phyloP scores from a whole-genome alignment of 2,329 filamentous ascomycete species.

The Talaromyces sp. region DNA sequence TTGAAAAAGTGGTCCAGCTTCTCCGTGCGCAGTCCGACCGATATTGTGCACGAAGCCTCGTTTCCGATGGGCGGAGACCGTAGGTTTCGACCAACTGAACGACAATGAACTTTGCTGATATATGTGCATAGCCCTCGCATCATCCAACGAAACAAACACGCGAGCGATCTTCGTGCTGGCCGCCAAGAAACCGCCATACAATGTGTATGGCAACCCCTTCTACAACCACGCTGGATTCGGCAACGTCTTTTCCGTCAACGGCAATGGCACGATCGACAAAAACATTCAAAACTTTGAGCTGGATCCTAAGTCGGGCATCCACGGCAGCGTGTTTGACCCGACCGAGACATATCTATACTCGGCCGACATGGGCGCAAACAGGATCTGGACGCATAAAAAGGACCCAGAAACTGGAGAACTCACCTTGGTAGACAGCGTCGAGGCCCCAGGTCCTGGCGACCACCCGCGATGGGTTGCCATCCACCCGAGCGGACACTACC shows the following conservation, averaged over 20 bases:
- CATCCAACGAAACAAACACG: constrained; percentile 68
- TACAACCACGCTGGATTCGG: constrained; percentile 80
- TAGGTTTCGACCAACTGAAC: constrained; percentile 37
- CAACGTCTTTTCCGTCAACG: constrained; percentile 56
- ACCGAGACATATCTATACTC: constrained; percentile 44
- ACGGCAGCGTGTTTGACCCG: constrained; percentile 45
- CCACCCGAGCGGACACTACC: constrained; percentile 69
- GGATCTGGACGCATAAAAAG: constrained; percentile 77
- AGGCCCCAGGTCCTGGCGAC: constrained; percentile 65
- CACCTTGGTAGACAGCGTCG: constrained; percentile 65
- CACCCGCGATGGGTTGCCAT: constrained; percentile 87
- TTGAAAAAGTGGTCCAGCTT: constrained; percentile 94
- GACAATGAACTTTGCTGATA: background rate
- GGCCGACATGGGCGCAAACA: constrained; percentile 44
- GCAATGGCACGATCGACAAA: constrained; percentile 34
- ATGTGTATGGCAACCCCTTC: constrained; percentile 86
- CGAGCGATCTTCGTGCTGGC: constrained; percentile 85
- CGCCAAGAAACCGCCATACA: constrained; percentile 69
- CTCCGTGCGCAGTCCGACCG: constrained; percentile 66
- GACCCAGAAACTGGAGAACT: constrained; percentile 56
- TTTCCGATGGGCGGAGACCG: constrained; percentile 72
- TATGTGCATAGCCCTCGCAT: constrained; percentile 56
- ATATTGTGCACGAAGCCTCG: constrained; percentile 70
- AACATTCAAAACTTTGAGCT: constrained; percentile 46
- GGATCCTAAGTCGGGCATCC: constrained; percentile 40